Evolutionary conservation across 1,139 yeast species (phyloP), one percentile per base, ranked within the genome.

Genomic region (Wickerhamomyces sp.): DNA sequence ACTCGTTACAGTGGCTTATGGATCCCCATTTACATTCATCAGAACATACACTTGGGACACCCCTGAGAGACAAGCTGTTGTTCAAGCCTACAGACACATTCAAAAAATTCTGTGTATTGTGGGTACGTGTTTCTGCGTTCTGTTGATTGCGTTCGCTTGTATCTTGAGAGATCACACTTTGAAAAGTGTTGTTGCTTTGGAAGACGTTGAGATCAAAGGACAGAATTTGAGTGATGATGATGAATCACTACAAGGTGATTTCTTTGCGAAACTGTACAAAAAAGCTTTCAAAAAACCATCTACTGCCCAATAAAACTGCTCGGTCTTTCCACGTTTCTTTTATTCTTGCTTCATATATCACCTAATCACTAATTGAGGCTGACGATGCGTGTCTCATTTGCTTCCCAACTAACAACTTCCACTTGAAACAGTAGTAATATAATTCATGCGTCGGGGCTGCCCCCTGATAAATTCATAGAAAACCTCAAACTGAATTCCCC

Each of bases 71-170:
- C 50, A 57, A 16, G 72, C 68, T 1, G 65, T 78, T 28, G 78
- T 74, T 11, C 56, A 50, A 23, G 72, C 84, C 1, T 80, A 79
- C 56, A 68, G 72, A 36, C 57, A 72, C 35, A 67, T 75, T 19
- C 86, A 79, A 55, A 65, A 65, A 50, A 60, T 74, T 32, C 61
- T 79, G 46, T 66, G 77, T 49, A 66, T 72, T 37, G 70, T 72
- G 21, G 84, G 82, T 20, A 57, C 78, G 23, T 64, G 69, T 35
- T 66, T 78, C 49, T 67, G 78, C 52, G 65, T 71, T 41, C 76
- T 80, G 28, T 61, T 78, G 43, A 51, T 79, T 16, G 39, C 58
- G 4, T 59, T 62, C 28, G 60, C 77, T 1, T 57, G 75, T 40
- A 62, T 69, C 44, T 62, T 78, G 46, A 67, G 78, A 54, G 75